These are phyloP conservation scores for Talinum fruticosum DNA, from an alignment of 148 eudicot species.

Conservation along the genomic window DNA sequence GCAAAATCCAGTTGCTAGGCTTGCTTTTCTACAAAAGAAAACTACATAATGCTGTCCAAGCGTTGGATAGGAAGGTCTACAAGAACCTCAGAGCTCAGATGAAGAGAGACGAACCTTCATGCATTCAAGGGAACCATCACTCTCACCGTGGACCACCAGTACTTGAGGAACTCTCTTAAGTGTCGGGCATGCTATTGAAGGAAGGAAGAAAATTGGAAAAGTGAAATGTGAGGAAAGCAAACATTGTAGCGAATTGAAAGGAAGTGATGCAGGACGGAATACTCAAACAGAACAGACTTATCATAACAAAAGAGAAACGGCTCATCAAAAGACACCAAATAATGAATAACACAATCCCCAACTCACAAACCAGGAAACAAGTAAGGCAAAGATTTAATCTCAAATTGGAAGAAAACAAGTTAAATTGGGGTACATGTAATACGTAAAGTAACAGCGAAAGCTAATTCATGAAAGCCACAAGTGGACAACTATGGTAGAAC, in stretches of 20 bases:
- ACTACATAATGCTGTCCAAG: slow-evolving; percentile 18
- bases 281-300: not conserved
- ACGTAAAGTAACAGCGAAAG: not conserved
- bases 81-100: not conserved
- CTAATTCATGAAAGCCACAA: not conserved
- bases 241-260: not conserved
- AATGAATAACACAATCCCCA: not conserved
- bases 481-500: not conserved
- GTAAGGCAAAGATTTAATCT: not conserved
- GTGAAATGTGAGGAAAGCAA: not conserved
- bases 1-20: slow-evolving; percentile 76
- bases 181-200: slow-evolving; percentile 64
- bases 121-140: slow-evolving; percentile 72
- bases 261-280: not conserved
- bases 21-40: slow-evolving; percentile 57
- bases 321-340: not conserved
- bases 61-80: slow-evolving; percentile 14
- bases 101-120: slow-evolving; percentile 65
- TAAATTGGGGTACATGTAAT: not conserved
- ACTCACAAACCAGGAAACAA: not conserved
- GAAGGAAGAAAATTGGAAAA: slow-evolving; percentile 9
- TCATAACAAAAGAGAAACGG: not conserved
- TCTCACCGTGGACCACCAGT: slow-evolving; percentile 86
- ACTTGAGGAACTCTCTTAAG: slow-evolving; percentile 84
- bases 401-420: not conserved